Base-by-base conservation (phyloP, 352 stramenopile species). In the Pythium periplocum region DNA sequence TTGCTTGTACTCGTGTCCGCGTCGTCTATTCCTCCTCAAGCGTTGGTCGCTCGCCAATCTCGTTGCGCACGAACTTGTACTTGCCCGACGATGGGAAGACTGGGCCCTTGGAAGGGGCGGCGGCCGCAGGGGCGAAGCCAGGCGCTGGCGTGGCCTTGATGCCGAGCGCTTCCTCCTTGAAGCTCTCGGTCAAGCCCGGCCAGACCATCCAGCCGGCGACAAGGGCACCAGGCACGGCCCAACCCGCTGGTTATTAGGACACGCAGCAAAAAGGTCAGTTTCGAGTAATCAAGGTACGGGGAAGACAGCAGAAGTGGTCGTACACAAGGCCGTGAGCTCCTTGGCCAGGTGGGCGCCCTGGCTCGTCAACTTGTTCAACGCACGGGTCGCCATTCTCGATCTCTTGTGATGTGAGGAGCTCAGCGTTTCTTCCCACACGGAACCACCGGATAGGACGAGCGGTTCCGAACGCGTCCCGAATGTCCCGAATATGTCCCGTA, bases 161-260 rank as follows among this genome's bases (percentile, higher is more conserved):
- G 38, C 82, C 82, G n/a, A 93, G 61, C 49, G 69, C 71, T 49
- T 89, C 77, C 56, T 86, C 60, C 74, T 93, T 93, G 68, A 87
- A 93, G 52, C 59, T 55, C 10, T 74, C 65, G 53, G 75, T 83
- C 44, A 93, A 71, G 4, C 62, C 79, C 1, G 82, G 82, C 82
- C 82, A 93, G 11, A 72, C 75, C 53, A 90, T 66, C 78, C 76
- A 93, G 53, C 66, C 78, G 10, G 71, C 74, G 26, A 84, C 56
- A 17, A 88, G 48, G 2, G 64, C 68, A 36, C 37, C 68, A 10
- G 82, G 79, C 31, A 66, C 79, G 8, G 53, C 71, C 82, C 82
- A 93, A 34, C 63, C 69, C 35, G 49, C 66, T 73, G 39, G 17
- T 26, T 26, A 26, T 26, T 26, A 26, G 17, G 17, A 26, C 17